Evolutionary conservation across 257 asterid genomes (phyloP), one percentile per base, ranked within the genome.

Genomic region (Fraxinus cuspidata): DNA sequence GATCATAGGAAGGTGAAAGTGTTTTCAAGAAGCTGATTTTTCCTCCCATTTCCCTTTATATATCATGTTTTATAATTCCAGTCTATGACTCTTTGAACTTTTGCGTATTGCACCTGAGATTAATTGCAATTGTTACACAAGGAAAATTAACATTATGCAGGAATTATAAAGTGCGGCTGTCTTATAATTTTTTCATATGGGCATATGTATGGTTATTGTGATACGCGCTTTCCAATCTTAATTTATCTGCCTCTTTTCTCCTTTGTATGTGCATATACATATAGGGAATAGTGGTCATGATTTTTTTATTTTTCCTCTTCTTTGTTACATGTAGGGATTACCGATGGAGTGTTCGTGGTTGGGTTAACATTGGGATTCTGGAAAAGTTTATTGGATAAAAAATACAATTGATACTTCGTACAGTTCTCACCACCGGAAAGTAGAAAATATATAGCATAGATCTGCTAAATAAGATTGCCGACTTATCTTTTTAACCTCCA

Each of bases 1-100:
- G 94, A 96, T 81, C 88, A 83, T 44, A 87, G 97, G 84, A 96
- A 93, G 99, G 99, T 93, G 37, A 72, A 83, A 31, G 40, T 67
- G 63, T 79, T 38, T 73, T 68, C 28, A 35, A 76, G 19, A 18
- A 42, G 73, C 47, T 58, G 32, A 35, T 7, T 11, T 37, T 13
- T 32, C 67, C 15, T 19, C 10, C 12, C 38, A 18, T 58, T 2
- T 13, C 49, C 15, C 4, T 69, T 16, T 31, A 25, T 19, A 53
- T 51, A 44, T 32, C 71, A 49, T 70, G 40, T 38, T 71, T 25
- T 37, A n/a, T 13, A 44, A 19, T 79, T 21, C 13, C 5, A 16
- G 56, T 49, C 10, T 35, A 16, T 53, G 28, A 51, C 74, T 29
- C 19, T 29, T 68, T 35, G 51, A 70, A 21, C 60, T 15, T 44